Evolutionary conservation across 768 basidiomycete species (phyloP).

Genomic region (Collybiopsis confluens): DNA sequence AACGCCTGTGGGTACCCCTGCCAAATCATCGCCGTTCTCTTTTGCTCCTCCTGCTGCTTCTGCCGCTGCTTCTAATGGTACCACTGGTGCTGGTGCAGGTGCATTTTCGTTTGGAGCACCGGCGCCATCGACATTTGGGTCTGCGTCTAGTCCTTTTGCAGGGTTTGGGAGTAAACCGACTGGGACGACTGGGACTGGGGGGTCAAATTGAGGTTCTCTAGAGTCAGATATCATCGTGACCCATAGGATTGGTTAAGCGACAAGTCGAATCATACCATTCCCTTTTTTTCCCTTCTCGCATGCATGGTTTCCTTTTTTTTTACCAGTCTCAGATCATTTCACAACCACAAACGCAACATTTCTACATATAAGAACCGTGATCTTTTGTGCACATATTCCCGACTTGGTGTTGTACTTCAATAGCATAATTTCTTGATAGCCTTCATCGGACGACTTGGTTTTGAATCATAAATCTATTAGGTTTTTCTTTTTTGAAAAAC

Average conservation of each 20-base stretch:
- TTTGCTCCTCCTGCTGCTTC: neutral
- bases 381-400: neutral
- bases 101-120: neutral
- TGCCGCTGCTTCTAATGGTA: neutral
- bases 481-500: too few species aligned
- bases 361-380: too few species aligned
- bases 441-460: too few species aligned
- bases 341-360: too few species aligned
- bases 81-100: neutral
- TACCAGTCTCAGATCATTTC: too few species aligned
- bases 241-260: too few species aligned
- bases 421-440: too few species aligned
- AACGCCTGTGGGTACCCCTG: constrained; percentile 1
- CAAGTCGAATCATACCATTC: too few species aligned
- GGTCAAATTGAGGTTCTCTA: too few species aligned
- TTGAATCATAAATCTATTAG: too few species aligned
- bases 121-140: neutral
- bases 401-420: too few species aligned
- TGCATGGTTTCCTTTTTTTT: neutral
- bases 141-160: neutral
- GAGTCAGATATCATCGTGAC: too few species aligned
- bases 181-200: neutral
- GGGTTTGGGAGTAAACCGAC: constrained; percentile 4
- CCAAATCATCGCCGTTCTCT: neutral
- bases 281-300: constrained; percentile 6